phyloP scores from a whole-genome alignment of 2,329 filamentous ascomycete species.

The Hymenoscyphus occultus region DNA sequence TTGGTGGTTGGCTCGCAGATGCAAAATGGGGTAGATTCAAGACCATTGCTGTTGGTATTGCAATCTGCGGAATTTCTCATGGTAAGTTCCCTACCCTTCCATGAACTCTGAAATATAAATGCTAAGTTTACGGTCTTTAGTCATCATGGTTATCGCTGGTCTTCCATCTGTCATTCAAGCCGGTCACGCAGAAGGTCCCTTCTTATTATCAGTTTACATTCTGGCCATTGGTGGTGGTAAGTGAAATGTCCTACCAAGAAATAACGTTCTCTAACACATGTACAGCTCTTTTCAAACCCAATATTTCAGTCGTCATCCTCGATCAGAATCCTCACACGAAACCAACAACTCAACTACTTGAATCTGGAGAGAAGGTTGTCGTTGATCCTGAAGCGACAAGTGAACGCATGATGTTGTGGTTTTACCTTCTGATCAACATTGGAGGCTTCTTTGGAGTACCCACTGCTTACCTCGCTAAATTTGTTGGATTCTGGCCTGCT shows the following conservation, averaged over 20 bases:
- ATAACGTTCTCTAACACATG: slow-evolving; percentile 56
- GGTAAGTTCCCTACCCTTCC: not conserved
- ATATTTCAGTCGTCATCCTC: slow-evolving; percentile 61
- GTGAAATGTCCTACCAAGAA: slow-evolving; percentile 49
- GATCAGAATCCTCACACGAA: slow-evolving; percentile 50
- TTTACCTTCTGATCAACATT: slow-evolving; percentile 69
- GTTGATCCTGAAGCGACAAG: slow-evolving; percentile 57
- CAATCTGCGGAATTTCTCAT: slow-evolving; percentile 58
- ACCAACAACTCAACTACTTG: slow-evolving; percentile 44
- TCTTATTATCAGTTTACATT: slow-evolving; percentile 31
- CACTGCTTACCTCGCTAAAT: slow-evolving; percentile 44
- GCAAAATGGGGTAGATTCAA: slow-evolving; percentile 63
- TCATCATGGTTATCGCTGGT: slow-evolving; percentile 60
- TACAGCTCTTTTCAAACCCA: slow-evolving; percentile 67
- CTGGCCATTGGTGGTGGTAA: slow-evolving; percentile 32
- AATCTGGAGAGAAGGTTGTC: slow-evolving; percentile 57
- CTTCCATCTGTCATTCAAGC: slow-evolving; percentile 55
- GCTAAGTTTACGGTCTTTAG: not conserved
- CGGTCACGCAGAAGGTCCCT: slow-evolving; percentile 61
- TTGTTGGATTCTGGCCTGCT: slow-evolving; percentile 49
- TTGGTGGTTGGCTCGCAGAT: slow-evolving; percentile 58
- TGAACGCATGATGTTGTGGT: slow-evolving; percentile 45
- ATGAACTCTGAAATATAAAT: not conserved
- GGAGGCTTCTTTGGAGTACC: slow-evolving; percentile 52
- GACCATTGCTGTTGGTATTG: slow-evolving; percentile 50